These are phyloP conservation scores for Ensete ventricosum DNA, from an alignment of 176 grass and related monocot genomes.

Conservation along the genomic window DNA sequence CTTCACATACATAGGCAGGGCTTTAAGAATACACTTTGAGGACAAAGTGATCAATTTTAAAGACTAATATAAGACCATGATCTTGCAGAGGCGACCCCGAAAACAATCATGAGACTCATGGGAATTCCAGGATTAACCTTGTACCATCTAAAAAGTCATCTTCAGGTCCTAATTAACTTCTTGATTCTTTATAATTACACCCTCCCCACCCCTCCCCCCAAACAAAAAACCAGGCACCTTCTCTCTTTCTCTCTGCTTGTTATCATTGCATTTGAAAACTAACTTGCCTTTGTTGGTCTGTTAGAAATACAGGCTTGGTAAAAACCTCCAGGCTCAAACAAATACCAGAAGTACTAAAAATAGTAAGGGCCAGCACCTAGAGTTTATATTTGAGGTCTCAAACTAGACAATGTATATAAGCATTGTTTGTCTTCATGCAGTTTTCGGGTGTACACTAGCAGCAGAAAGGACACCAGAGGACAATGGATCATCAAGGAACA, in stretches of 20 bases:
- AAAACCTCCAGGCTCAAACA: constrained; percentile 8
- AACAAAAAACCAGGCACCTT: background rate
- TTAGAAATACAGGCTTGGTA: constrained; percentile 16
- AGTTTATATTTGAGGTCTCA: background rate
- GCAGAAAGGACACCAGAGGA: background rate
- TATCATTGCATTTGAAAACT: constrained; percentile 18
- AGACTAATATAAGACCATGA: background rate
- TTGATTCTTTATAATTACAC: background rate
- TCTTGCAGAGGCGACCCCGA: constrained; percentile 25
- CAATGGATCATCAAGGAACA: background rate
- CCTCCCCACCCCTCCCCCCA: no score
- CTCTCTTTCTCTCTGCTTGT: constrained; percentile 2
- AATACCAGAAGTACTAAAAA: background rate
- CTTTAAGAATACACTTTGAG: background rate
- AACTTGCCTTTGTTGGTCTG: constrained; percentile 2
- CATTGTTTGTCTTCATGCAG: background rate
- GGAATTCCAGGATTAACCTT: constrained; percentile 23
- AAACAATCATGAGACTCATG: constrained; percentile 27
- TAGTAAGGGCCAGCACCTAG: background rate
- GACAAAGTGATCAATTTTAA: background rate
- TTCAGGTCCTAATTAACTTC: constrained; percentile 22
- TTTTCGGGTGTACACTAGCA: background rate
- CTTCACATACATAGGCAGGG: background rate
- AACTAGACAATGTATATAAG: background rate
- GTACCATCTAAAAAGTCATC: constrained; percentile 26